Evolutionary conservation across 768 basidiomycete genomes (phyloP).

Genomic region (Suillus ampliporus): DNA sequence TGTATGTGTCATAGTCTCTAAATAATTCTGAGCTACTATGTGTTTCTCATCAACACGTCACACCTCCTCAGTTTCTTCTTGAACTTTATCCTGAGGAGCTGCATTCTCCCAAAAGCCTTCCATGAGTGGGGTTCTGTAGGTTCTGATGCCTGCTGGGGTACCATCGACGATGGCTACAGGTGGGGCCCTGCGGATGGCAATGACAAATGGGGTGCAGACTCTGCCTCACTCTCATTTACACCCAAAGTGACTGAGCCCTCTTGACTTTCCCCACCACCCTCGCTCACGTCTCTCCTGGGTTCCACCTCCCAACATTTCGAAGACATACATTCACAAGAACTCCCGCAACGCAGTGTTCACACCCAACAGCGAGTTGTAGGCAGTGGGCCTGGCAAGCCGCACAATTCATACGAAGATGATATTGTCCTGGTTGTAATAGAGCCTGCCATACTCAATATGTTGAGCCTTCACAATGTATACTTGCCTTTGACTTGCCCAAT

Average conservation of each 20-base stretch:
- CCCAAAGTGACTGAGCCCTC: constrained; percentile 27
- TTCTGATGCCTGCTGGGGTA: constrained; percentile 17
- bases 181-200: constrained; percentile 20
- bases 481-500: neutral
- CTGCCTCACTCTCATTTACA: constrained; percentile 6
- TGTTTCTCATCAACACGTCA: constrained; percentile 45
- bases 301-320: constrained; percentile 49
- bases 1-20: too few relatives aligned
- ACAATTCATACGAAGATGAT: constrained; percentile 59
- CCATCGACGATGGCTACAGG: constrained; percentile 8
- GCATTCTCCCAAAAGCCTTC: constrained; percentile 53
- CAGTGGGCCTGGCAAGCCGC: constrained; percentile 33
- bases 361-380: constrained; percentile 23
- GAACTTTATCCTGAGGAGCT: constrained; percentile 60
- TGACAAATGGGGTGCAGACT: constrained; percentile 17
- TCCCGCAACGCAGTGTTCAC: constrained; percentile 44
- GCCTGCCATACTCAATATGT: constrained; percentile 44
- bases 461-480: constrained; percentile 31
- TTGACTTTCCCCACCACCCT: constrained; percentile 27
- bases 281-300: constrained; percentile 54
- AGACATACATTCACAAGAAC: constrained; percentile 40
- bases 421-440: constrained; percentile 67
- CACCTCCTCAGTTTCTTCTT: constrained; percentile 65
- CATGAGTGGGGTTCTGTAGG: constrained; percentile 38
- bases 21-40: neutral